Evolutionary conservation across 148 eudicot genomes (phyloP), one percentile per base, ranked within the genome.

Genomic region (Selenicereus undatus): DNA sequence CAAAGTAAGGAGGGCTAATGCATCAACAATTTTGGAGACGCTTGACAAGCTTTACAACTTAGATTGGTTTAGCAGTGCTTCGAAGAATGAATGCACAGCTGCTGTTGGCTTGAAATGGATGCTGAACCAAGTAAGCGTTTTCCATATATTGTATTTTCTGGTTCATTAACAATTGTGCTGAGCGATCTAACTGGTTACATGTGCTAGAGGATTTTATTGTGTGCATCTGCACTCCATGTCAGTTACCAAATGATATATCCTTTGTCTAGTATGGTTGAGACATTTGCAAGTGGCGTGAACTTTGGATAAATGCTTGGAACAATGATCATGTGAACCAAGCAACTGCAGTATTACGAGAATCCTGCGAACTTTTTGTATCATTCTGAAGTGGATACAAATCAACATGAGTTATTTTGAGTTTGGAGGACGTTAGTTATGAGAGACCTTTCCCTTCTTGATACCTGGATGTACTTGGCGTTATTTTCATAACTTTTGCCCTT

Each of bases 21-120:
- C 79, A 36, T 87, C 98, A 5, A 82, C 89, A 13, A 93, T 95
- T 24, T 62, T 83, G 20, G 92, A 88, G 73, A 95, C 93, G 48
- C 87, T 95, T 87, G 97, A 93, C 80, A 89, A 84, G 74, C 48
- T 95, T 58, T 95, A 93, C 72, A 93, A 95, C 76, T 86, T 95
- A 18, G 98, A 95, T 51, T 90, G 89, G 89, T 6, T 87, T 11
- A 89, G 91, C 32, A 95, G 97, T 85, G 92, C 97, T 81, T 86
- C 98, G 8, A 95, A 91, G 86, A 95, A 90, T 75, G 98, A 93
- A 82, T 95, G 98, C 83, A 91, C 97, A 4, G 89, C 98, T 87
- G 98, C 98, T 32, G 96, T 93, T 81, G 98, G 98, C 81, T 90
- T 95, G 88, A 95, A 95, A 81, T 95, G 98, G 98, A 95, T 95